Percentiles rank a stretch among this genome's conserved stretches.
Conservation (phyloP, 768 basidiomycete species). For the Mycena latifolia region DNA sequence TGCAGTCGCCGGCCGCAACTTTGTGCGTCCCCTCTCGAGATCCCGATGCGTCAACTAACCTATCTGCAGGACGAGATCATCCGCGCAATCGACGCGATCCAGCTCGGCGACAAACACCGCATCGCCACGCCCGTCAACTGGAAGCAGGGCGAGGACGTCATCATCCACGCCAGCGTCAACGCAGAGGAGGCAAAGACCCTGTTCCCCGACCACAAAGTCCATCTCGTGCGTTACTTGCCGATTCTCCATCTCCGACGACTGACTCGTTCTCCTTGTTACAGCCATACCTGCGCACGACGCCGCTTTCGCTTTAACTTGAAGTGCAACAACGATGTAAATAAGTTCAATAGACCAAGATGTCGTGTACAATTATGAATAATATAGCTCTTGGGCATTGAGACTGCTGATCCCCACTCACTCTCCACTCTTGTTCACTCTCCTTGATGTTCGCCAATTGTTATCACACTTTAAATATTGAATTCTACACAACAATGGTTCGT, state of each 20-base stretch:
- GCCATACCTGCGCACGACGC: conserved; percentile 92
- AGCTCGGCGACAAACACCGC: conserved; percentile 88
- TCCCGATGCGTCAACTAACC: background rate
- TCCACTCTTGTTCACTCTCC: too few species aligned
- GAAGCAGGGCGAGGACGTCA: conserved; percentile 94
- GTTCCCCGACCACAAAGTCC: conserved; percentile 86
- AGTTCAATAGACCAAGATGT: too few species aligned
- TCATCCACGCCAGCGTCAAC: conserved; percentile 86
- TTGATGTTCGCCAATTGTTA: too few species aligned
- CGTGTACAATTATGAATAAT: too few species aligned
- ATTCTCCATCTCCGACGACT: background rate
- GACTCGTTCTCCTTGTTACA: conserved; percentile 45
- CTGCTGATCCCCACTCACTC: too few species aligned
- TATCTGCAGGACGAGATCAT: conserved; percentile 58
- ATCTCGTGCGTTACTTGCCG: conserved; percentile 68
- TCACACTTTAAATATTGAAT: too few species aligned
- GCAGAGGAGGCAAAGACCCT: conserved; percentile 92
- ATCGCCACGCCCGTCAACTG: conserved; percentile 96
- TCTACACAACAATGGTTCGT: too few species aligned
- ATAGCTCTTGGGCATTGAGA: too few species aligned
- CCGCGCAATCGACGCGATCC: conserved; percentile 92
- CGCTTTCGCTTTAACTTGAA: too few species aligned
- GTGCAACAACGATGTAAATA: too few species aligned
- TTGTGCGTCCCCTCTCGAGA: conserved; percentile 46
- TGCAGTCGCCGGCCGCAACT: conserved; percentile 96